These are phyloP conservation scores for Microstroma glucosiphilum DNA, from an alignment of 1,284 basidiomycete genomes.

Conservation along the genomic window DNA sequence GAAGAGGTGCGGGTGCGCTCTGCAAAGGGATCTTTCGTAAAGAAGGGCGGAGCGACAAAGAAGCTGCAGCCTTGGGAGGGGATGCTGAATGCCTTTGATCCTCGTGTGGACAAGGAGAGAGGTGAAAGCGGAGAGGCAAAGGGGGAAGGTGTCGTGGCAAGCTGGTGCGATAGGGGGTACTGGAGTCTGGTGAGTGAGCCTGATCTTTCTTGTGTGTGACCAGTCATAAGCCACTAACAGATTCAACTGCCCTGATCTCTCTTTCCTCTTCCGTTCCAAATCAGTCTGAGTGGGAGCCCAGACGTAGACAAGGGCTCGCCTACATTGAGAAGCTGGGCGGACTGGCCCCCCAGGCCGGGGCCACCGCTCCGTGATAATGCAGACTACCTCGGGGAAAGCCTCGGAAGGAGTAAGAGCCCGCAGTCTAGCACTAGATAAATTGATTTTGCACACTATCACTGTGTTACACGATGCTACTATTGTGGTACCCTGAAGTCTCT, in stretches of 20 bases:
- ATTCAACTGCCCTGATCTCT: no score
- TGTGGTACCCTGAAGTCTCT: no score
- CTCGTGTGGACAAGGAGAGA: not conserved
- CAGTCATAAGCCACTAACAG: not conserved
- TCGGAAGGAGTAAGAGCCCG: no score
- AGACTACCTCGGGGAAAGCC: no score
- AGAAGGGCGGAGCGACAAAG: not conserved
- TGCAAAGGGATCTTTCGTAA: not conserved
- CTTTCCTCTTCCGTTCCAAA: not conserved
- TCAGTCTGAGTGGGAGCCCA: not conserved
- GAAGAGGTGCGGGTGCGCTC: not conserved
- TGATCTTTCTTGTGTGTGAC: not conserved
- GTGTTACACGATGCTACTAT: no score
- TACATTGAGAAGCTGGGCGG: not conserved
- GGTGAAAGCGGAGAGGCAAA: not conserved
- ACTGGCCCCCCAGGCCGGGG: not conserved
- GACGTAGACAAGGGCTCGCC: not conserved
- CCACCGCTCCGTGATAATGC: no score
- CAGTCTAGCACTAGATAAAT: no score
- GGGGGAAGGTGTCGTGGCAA: not conserved
- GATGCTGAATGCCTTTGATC: conserved; percentile 2
- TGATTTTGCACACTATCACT: no score
- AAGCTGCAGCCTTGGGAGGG: not conserved
- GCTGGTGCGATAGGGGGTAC: not conserved
- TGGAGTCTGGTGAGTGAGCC: not conserved